Evolutionary conservation across 2,329 filamentous ascomycete species (phyloP).

Genomic region (Trichoderma koningiopsis): DNA sequence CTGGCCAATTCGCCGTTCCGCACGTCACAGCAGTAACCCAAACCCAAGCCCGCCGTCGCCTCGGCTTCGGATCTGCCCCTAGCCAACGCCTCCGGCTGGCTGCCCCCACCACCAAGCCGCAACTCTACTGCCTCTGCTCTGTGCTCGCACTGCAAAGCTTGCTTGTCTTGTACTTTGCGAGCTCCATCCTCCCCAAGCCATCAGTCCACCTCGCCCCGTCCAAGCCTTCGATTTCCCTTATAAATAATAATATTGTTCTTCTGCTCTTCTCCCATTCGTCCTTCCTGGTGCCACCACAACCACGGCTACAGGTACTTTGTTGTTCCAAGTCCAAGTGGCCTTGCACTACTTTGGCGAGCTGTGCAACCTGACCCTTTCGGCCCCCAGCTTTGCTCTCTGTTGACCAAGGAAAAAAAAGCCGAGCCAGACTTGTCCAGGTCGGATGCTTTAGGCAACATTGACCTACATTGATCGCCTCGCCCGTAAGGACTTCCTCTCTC

Average conservation of each 20-base stretch:
- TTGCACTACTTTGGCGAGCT: constrained; percentile 28
- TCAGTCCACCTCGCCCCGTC: constrained; percentile 17
- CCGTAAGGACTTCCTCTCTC: constrained; percentile 39
- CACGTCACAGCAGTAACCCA: constrained; percentile 22
- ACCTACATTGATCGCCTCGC: constrained; percentile 37
- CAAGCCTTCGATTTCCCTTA: constrained; percentile 3
- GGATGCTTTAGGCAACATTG: constrained; percentile 34
- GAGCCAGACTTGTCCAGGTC: constrained; percentile 29
- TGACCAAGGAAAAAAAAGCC: constrained; percentile 28
- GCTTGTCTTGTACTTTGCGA: neutral
- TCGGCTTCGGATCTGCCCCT: constrained; percentile 23
- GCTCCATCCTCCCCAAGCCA: constrained; percentile 1
- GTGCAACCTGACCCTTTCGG: constrained; percentile 32
- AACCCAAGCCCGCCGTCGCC: constrained; percentile 18
- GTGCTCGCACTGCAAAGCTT: neutral
- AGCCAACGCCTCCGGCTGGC: constrained; percentile 8
- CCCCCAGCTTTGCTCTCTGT: constrained; percentile 30
- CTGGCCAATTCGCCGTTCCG: constrained; percentile 17
- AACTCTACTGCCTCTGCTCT: neutral
- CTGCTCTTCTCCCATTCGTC: constrained; percentile 7
- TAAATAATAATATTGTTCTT: neutral
- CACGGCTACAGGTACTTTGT: constrained; percentile 22
- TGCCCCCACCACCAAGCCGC: constrained; percentile 16
- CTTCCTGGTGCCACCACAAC: constrained; percentile 24
- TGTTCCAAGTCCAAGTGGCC: constrained; percentile 25